phyloP scores from a whole-genome alignment of 2,329 filamentous ascomycete genomes.

The Cladosporium halotolerans region DNA sequence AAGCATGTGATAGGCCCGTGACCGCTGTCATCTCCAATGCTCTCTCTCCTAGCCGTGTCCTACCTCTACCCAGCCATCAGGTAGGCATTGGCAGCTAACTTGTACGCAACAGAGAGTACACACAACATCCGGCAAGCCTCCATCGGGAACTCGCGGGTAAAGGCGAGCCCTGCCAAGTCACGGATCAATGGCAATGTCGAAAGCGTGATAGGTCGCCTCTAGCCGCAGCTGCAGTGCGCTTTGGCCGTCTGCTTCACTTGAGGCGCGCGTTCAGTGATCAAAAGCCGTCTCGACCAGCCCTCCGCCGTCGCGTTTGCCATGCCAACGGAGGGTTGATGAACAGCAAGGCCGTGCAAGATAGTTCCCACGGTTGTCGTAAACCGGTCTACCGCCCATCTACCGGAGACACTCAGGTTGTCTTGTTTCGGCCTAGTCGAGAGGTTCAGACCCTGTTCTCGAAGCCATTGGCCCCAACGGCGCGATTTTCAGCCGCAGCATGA shows the following conservation, averaged over 20 bases:
- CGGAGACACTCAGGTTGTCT: neutral
- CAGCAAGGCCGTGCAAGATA: neutral
- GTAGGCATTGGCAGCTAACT: too few species aligned
- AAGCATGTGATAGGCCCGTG: constrained; percentile 9
- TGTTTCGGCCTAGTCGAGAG: neutral
- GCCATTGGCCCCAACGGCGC: constrained; percentile 7
- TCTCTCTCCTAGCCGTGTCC: too few species aligned
- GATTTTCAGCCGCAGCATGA: too few species aligned
- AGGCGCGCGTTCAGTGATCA: neutral
- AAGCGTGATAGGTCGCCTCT: neutral
- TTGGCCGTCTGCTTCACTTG: constrained; percentile 2
- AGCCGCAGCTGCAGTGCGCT: constrained; percentile 1
- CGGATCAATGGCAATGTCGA: constrained; percentile 2
- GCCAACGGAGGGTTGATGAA: constrained; percentile 1
- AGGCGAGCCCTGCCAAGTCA: neutral
- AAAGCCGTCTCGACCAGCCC: neutral
- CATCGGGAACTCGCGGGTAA: too few species aligned
- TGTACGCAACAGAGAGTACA: too few species aligned
- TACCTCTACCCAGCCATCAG: too few species aligned
- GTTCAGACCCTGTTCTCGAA: constrained; percentile 8
- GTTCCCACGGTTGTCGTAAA: neutral
- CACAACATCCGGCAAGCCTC: too few species aligned
- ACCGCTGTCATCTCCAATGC: too few species aligned
- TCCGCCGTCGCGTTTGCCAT: neutral
- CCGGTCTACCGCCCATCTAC: neutral